These are phyloP conservation scores for Coleophoma cylindrospora DNA, from an alignment of 2,329 filamentous ascomycete species.

Conservation along the genomic window DNA sequence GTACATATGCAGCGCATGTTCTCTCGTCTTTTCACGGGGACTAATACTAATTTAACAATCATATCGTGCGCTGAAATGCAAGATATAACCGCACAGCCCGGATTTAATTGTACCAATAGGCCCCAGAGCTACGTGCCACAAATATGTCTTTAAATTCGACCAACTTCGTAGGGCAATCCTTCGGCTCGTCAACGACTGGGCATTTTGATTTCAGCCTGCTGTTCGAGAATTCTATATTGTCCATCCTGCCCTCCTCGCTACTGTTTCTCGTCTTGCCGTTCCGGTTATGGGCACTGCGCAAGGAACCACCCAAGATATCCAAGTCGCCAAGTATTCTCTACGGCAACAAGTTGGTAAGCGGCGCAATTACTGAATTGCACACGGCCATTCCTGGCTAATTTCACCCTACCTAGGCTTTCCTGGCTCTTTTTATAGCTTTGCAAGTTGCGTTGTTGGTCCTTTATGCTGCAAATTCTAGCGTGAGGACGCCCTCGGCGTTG, in stretches of 20 bases:
- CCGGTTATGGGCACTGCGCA: constrained; percentile 2
- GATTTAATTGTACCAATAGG: no score
- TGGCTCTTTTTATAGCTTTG: constrained; percentile 3
- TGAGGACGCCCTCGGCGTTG: background rate
- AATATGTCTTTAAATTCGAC: constrained; percentile 3
- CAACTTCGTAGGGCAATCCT: background rate
- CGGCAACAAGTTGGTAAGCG: constrained; percentile 7
- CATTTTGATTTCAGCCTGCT: constrained; percentile 9
- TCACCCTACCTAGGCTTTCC: constrained; percentile 17
- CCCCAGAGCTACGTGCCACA: no score
- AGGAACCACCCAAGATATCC: constrained; percentile 6
- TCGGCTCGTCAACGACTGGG: background rate
- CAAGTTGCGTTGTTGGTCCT: constrained; percentile 5
- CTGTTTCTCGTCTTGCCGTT: constrained; percentile 6
- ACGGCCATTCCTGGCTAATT: background rate
- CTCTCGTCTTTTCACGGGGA: no score
- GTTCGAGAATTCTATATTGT: constrained; percentile 6
- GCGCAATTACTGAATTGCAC: background rate
- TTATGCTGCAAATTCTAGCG: constrained; percentile 1
- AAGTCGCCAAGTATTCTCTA: constrained; percentile 1
- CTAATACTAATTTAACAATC: no score
- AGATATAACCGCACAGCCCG: no score
- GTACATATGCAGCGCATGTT: no score
- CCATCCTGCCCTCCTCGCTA: constrained; percentile 4
- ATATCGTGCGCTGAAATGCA: no score